Conservation (phyloP, 2,329 filamentous ascomycete species). For the Pseudogymnoascus sp. region DNA sequence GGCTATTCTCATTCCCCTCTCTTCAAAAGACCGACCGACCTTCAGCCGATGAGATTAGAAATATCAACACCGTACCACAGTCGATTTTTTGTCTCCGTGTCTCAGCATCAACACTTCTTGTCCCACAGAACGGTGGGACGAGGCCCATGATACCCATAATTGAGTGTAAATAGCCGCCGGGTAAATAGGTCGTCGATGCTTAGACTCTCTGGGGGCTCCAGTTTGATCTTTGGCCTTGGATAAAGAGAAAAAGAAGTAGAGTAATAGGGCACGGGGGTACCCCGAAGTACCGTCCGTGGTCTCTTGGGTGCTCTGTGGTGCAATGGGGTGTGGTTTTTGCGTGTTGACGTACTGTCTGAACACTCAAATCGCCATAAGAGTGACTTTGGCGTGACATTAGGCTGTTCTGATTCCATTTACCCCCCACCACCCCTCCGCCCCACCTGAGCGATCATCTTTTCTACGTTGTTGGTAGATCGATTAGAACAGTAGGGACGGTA, state of each 20-base stretch:
- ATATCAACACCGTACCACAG: background rate
- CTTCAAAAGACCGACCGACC: background rate
- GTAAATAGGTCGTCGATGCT: constrained; percentile 5
- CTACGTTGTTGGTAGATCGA: background rate
- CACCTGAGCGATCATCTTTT: background rate
- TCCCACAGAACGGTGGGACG: background rate
- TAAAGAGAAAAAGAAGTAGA: background rate
- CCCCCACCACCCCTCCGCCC: constrained; percentile 6
- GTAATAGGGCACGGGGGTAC: background rate
- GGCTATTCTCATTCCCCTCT: background rate
- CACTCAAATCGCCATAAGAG: background rate
- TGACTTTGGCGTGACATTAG: constrained; percentile 1
- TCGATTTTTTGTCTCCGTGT: background rate
- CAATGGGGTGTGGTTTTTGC: background rate
- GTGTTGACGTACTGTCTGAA: background rate
- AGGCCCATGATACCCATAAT: constrained; percentile 3
- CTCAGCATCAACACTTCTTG: background rate
- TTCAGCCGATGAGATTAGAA: background rate
- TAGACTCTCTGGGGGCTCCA: background rate
- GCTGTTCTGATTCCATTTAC: background rate
- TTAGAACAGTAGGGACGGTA: no score
- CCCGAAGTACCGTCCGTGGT: background rate
- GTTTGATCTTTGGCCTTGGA: background rate
- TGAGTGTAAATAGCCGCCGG: constrained; percentile 1
- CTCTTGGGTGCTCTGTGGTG: background rate